These are phyloP conservation scores for Digitaria exilis DNA, from an alignment of 202 grass and related monocot species.

Conservation along the genomic window DNA sequence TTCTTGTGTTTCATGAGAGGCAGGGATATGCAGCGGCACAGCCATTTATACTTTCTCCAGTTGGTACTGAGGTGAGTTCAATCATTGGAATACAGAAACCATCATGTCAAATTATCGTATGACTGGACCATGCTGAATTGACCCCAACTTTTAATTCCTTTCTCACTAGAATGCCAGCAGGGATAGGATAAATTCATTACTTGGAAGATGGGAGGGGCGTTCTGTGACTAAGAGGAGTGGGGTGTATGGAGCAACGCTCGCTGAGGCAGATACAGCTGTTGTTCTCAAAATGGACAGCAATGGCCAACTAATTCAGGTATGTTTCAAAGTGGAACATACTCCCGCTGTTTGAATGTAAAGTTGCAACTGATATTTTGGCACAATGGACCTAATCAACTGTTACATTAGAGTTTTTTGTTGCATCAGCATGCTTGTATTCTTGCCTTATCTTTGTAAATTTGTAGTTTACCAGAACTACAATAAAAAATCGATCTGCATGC, in stretches of 20 bases:
- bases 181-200: slow-evolving; percentile 61
- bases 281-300: slow-evolving; percentile 63
- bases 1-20: slow-evolving; percentile 89
- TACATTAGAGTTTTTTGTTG: background rate
- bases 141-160: background rate
- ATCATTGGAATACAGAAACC: background rate
- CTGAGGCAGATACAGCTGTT: slow-evolving; percentile 67
- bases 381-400: background rate
- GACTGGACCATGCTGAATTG: background rate
- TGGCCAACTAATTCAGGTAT: slow-evolving; percentile 72
- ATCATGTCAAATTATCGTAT: background rate
- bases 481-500: background rate
- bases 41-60: slow-evolving; percentile 38
- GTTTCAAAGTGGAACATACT: slow-evolving; percentile 3
- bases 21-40: slow-evolving; percentile 45
- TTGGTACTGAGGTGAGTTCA: slow-evolving; percentile 44
- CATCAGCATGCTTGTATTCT: background rate
- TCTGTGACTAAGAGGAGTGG: slow-evolving; percentile 90
- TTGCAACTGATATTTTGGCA: background rate
- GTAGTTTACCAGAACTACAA: background rate
- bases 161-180: slow-evolving; percentile 38
- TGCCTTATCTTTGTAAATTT: slow-evolving; percentile 9
- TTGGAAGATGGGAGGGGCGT: slow-evolving; percentile 86
- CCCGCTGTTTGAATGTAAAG: background rate
- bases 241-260: slow-evolving; percentile 81